Percentiles rank a stretch among this genome's conserved stretches.
Evolutionary conservation across 192 early-diverging fungal species (phyloP).

Genomic region (Pilaira anomala): DNA sequence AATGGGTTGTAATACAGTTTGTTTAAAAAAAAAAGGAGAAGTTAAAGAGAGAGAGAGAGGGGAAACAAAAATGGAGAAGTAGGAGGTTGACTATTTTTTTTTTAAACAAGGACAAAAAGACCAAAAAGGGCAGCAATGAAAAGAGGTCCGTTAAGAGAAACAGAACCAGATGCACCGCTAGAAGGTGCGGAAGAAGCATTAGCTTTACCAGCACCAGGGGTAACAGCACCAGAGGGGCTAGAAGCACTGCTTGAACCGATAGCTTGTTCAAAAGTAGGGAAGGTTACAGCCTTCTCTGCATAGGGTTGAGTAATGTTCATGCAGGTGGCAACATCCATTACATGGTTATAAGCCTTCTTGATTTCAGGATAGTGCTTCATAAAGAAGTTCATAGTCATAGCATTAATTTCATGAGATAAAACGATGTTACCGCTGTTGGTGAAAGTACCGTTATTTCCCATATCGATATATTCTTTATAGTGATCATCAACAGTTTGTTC

Average conservation of each 20-base stretch:
- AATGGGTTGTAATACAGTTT: too few relatives aligned
- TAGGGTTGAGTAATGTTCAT: constrained; percentile 28
- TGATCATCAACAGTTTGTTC: constrained; percentile 24
- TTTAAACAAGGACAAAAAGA: constrained; percentile 18
- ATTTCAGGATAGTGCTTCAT: constrained; percentile 21
- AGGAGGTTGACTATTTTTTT: not conserved
- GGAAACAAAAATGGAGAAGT: not conserved
- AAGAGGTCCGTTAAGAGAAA: constrained; percentile 22
- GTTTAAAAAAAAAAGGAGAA: not conserved
- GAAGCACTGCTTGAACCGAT: not conserved
- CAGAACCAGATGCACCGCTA: constrained; percentile 24
- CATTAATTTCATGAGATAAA: constrained; percentile 32
- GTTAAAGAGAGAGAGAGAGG: not conserved
- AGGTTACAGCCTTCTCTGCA: constrained; percentile 17
- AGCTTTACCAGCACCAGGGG: constrained; percentile 2
- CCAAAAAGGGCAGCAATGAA: constrained; percentile 34
- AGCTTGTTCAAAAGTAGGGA: constrained; percentile 12
- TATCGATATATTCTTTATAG: constrained; percentile 22
- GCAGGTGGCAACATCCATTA: constrained; percentile 32
- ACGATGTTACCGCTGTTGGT: constrained; percentile 28
- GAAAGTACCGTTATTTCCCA: constrained; percentile 27
- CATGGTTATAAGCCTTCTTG: constrained; percentile 24
- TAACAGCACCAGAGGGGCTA: not conserved
- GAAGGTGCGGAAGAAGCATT: not conserved
- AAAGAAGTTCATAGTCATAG: constrained; percentile 23